A percentile compares a stretch with the other conserved stretches of the same genome.
Evolutionary conservation across 164 flowering plant species (phyloP).

Genomic region (Macadamia tetraphylla): DNA sequence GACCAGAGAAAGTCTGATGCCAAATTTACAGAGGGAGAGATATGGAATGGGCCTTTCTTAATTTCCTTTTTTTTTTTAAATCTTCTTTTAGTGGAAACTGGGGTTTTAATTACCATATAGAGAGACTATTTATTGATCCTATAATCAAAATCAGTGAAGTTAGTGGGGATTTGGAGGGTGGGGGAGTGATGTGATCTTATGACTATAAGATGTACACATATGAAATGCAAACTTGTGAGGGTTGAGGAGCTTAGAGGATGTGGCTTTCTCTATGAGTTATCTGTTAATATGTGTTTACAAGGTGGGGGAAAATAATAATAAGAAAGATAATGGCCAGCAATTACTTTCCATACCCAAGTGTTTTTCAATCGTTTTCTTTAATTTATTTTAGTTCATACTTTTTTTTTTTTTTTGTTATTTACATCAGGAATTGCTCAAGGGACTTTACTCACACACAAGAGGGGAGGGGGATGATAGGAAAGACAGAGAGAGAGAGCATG

Average conservation of each 20-base stretch:
- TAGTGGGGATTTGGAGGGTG: too few species aligned
- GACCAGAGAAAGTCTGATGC: not conserved
- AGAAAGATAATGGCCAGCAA: not conserved
- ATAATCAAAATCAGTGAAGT: too few species aligned
- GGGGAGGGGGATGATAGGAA: too few species aligned
- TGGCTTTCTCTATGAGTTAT: not conserved
- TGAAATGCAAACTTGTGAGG: too few species aligned
- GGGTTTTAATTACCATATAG: not conserved
- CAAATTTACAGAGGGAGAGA: not conserved
- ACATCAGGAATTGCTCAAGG: too few species aligned
- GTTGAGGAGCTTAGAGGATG: not conserved
- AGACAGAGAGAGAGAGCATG: too few species aligned
- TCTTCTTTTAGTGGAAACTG: not conserved
- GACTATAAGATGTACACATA: too few species aligned
- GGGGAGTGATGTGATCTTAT: too few species aligned
- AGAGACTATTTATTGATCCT: conserved; percentile 1
- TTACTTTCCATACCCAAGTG: not conserved
- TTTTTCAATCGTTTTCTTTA: not conserved
- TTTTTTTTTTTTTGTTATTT: too few species aligned
- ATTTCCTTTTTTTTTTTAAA: not conserved
- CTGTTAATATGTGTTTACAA: not conserved
- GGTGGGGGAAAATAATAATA: not conserved
- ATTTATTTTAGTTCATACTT: not conserved
- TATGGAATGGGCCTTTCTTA: not conserved
- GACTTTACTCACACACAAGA: too few species aligned